phyloP scores from a whole-genome alignment of 257 asterid genomes.

The Nicotiana knightiana region DNA sequence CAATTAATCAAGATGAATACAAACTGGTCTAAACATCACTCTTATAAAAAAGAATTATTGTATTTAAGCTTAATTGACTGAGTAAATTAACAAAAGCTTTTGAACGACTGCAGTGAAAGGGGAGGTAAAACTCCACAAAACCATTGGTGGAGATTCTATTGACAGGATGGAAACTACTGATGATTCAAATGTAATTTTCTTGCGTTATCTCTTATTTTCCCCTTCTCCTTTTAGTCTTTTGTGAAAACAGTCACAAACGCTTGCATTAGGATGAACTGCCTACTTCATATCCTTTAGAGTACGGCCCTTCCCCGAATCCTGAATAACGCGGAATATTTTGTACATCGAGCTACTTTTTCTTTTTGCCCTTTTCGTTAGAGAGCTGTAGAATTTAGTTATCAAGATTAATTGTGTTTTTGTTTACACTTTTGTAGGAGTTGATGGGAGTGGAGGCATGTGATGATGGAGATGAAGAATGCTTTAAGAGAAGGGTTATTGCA shows the following conservation, averaged over 20 bases:
- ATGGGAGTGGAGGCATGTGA: constrained; percentile 32
- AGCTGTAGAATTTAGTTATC: background rate
- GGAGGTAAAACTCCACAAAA: background rate
- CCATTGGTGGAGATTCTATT: background rate
- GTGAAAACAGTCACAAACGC: too few relatives aligned
- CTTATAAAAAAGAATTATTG: background rate
- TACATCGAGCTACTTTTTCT: too few relatives aligned
- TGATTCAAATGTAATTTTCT: constrained; percentile 12
- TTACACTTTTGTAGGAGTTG: constrained; percentile 11
- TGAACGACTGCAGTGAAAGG: constrained; percentile 15
- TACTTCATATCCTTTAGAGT: too few relatives aligned
- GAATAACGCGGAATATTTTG: too few relatives aligned
- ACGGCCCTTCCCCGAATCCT: too few relatives aligned
- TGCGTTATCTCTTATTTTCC: background rate
- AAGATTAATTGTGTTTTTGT: background rate
- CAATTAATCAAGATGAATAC: too few relatives aligned
- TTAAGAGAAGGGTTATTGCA: constrained; percentile 47
- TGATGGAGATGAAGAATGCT: constrained; percentile 39
- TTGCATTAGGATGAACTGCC: too few relatives aligned
- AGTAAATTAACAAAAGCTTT: background rate
- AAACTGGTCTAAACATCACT: too few relatives aligned
- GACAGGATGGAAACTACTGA: constrained; percentile 5
- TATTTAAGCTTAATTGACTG: background rate
- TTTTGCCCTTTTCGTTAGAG: background rate
- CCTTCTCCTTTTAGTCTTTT: background rate